Base-by-base conservation (phyloP, 1,139 yeast genomes). In the Debaryomyces udenii region DNA sequence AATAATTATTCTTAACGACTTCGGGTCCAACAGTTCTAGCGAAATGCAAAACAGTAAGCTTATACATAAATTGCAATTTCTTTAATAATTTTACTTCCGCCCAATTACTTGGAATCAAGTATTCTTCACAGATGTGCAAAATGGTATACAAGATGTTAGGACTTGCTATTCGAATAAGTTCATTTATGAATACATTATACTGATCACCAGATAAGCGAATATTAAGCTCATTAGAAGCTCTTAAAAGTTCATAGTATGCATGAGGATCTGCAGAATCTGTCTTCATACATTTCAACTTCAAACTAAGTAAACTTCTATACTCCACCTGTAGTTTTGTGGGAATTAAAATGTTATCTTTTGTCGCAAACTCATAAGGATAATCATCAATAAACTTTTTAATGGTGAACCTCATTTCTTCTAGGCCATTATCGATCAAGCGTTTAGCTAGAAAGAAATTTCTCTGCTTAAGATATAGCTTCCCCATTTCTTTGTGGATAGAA, bases 51-150 rank as follows among this genome's bases (percentile, higher is more conserved):
- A 62, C 49, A 9, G 53, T 50, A 15, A 61, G 43, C 40, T 59
- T 58, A 48, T 67, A 69, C 37, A 67, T 37, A 37, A 50, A 53
- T 37, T 59, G 61, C 11, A 64, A 39, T 23, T 51, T 50, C 18
- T 58, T 49, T 50, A 41, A 44, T 18, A 60, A 36, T 24, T 50
- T 51, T 9, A 53, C 51, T 37, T 68, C 70, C n/a, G 56, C 55
- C 55, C 65, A 59, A 44, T 59, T 66, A 2, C 68, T 72, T 4
- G 52, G 31, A 2, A 65, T 57, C 38, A 72, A 55, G 42, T 61
- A 47, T 9, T 54, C 46, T 45, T 72, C 76, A 36, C 67, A 56
- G 20, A 52, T 48, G 2, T 42, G 42, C 14, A 72, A 47, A 9
- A 61, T 49, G 7, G 46, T 24, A n/a, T 42, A 41, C 7, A 64